Base-by-base conservation (phyloP, 2,329 filamentous ascomycete species). In the Polytolypa hystricis region DNA sequence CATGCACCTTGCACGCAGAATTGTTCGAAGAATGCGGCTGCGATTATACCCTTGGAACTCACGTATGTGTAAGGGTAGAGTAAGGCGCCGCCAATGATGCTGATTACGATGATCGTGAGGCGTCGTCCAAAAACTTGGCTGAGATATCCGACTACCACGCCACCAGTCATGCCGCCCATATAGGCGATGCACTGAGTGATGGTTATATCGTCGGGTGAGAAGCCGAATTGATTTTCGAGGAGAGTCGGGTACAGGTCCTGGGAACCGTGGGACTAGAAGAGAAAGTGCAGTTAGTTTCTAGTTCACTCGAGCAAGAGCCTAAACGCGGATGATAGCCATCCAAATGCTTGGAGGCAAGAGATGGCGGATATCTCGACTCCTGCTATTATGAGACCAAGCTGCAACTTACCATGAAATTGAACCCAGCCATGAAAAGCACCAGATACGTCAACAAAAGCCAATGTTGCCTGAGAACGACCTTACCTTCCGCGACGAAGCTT, bases 391-490 rank as follows among this genome's bases (percentile, higher is more conserved):
- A n/a, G n/a, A n/a, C n/a, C n/a, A n/a, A n/a, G n/a, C n/a, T n/a
- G 47, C 42, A 26, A 45, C 53, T 39, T 47, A 66, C 63, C 81
- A 91, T 86, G 54, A 91, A 93, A 62, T 93, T 93, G 67, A 93
- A 91, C 3, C 84, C 84, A 2, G 84, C 80, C 84, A 93, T 93
- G 26, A 93, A 67, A 14, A 93, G 65, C 5, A 93, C 83, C 39
- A 93, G 67, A 60, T 94, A 94, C 23, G 77, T 65, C 38, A 94
- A 66, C 2, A 93, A 60, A 11, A 45, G 30, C 42, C 40, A 45
- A 20, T 45, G 37, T 3, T 30, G n/a, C 18, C 34, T 34, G 5
- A 43, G 23, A n/a, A 15, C 36, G 3, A 32, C 16, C 2, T n/a
- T 17, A 23, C 28, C 41, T 8, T 42, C 42, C 37, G 4, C 26